Conservation (phyloP, 2,329 filamentous ascomycete genomes). For the Raffaelea albimanens region DNA sequence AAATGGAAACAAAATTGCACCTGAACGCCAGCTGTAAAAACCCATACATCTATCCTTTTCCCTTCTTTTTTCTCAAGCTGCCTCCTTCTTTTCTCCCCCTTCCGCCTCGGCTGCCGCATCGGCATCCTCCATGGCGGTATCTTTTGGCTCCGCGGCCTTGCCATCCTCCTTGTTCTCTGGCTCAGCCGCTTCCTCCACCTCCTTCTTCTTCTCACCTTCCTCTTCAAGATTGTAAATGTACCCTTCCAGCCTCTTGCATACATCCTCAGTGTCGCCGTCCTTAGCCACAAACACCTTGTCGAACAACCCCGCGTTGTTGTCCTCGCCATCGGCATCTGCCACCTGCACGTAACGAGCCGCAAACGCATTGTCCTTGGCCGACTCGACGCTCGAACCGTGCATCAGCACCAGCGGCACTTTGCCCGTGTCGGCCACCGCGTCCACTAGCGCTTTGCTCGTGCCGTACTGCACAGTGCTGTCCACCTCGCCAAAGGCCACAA, state of each 20-base stretch:
- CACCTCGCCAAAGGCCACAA: conserved; percentile 45
- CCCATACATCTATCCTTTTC: too few relatives aligned
- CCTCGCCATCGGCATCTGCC: conserved; percentile 32
- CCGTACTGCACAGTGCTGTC: conserved; percentile 40
- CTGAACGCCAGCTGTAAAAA: too few relatives aligned
- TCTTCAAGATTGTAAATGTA: conserved; percentile 32
- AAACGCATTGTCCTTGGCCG: conserved; percentile 23
- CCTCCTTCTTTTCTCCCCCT: background rate
- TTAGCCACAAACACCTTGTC: conserved; percentile 32
- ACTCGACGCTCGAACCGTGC: conserved; percentile 38
- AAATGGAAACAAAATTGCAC: too few relatives aligned
- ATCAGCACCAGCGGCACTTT: conserved; percentile 52
- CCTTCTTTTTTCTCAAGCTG: too few relatives aligned
- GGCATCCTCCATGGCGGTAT: background rate
- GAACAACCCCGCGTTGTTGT: conserved; percentile 27
- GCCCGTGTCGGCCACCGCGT: conserved; percentile 39
- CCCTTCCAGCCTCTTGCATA: conserved; percentile 37
- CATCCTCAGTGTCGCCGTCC: conserved; percentile 37
- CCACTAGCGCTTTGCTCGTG: conserved; percentile 43
- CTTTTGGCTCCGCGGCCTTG: background rate
- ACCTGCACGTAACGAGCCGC: conserved; percentile 18
- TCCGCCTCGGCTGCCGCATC: background rate
- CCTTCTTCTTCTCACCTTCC: background rate
- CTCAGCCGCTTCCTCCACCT: background rate
- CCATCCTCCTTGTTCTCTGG: background rate